A percentile compares a stretch with the other conserved stretches of the same genome.
These are phyloP conservation scores for Coniochaeta prunicola DNA, from an alignment of 2,329 filamentous ascomycete species.

Conservation along the genomic window DNA sequence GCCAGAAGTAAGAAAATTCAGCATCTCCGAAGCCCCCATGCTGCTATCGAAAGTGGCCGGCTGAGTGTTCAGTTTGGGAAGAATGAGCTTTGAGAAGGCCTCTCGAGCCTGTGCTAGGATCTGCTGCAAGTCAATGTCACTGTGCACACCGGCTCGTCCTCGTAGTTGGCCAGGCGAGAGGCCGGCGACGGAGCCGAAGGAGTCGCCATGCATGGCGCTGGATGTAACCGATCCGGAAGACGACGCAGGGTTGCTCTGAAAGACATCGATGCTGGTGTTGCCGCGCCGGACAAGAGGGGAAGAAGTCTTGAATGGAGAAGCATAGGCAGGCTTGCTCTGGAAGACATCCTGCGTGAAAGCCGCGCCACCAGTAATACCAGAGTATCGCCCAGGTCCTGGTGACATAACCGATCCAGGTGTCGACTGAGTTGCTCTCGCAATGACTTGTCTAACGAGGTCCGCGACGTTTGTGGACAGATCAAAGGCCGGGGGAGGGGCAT, in stretches of 20 bases:
- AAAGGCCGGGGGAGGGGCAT: background rate
- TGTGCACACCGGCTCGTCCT: background rate
- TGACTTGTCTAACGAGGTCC: background rate
- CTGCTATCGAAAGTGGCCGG: background rate
- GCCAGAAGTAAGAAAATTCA: conserved; percentile 28
- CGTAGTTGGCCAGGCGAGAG: background rate
- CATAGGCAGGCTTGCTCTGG: background rate
- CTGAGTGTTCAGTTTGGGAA: background rate
- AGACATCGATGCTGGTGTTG: background rate
- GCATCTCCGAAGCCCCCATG: conserved; percentile 21
- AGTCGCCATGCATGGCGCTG: background rate
- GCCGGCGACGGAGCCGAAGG: background rate
- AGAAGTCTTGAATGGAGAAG: background rate
- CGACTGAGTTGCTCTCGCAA: background rate
- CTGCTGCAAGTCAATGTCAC: background rate
- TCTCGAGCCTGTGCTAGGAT: background rate
- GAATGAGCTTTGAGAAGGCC: background rate
- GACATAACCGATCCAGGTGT: background rate
- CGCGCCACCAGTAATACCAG: background rate
- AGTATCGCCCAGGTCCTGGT: background rate
- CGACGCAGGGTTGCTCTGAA: background rate
- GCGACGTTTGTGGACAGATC: background rate
- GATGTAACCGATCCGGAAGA: background rate
- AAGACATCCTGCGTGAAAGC: background rate
- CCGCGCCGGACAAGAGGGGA: background rate